Percentiles rank a stretch among this genome's conserved stretches.
phyloP scores from a whole-genome alignment of 768 basidiomycete genomes.

The Russula compacta region DNA sequence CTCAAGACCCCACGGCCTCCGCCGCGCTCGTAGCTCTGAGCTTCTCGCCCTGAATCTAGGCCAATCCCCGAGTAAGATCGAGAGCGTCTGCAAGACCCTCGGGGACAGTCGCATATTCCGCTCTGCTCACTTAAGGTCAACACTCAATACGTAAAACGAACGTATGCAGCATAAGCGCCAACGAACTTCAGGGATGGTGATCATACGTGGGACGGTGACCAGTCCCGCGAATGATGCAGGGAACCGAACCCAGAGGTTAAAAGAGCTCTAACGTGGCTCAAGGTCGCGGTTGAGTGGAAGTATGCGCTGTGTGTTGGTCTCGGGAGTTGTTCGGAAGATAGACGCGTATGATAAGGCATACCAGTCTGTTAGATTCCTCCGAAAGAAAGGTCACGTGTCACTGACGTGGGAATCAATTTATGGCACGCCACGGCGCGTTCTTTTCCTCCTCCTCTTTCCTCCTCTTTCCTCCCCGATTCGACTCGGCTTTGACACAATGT shows the following conservation, averaged over 20 bases:
- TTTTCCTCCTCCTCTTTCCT: too few relatives aligned
- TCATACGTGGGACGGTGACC: slow-evolving; percentile 89
- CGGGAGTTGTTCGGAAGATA: background rate
- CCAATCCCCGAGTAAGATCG: slow-evolving; percentile 88
- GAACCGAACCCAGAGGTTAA: slow-evolving; percentile 91
- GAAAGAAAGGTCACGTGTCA: too few relatives aligned
- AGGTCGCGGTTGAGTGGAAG: slow-evolving; percentile 91
- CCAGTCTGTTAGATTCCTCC: too few relatives aligned
- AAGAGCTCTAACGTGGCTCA: slow-evolving; percentile 85
- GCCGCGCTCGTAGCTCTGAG: slow-evolving; percentile 54
- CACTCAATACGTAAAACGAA: background rate
- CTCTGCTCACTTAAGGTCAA: slow-evolving; percentile 39
- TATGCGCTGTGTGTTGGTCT: slow-evolving; percentile 79
- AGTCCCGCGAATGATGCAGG: slow-evolving; percentile 81
- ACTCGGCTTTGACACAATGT: background rate
- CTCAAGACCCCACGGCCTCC: slow-evolving; percentile 65
- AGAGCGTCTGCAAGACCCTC: slow-evolving; percentile 82
- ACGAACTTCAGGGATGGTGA: slow-evolving; percentile 63
- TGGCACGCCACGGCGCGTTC: too few relatives aligned
- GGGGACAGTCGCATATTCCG: slow-evolving; percentile 79
- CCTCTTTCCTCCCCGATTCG: too few relatives aligned
- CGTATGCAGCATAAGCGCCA: background rate
- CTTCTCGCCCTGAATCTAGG: slow-evolving; percentile 41
- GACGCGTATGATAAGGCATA: slow-evolving; percentile 24
- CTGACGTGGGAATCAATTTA: too few relatives aligned